Base-by-base conservation (phyloP, 2,329 filamentous ascomycete species). In the Rhynchosporium secalis region DNA sequence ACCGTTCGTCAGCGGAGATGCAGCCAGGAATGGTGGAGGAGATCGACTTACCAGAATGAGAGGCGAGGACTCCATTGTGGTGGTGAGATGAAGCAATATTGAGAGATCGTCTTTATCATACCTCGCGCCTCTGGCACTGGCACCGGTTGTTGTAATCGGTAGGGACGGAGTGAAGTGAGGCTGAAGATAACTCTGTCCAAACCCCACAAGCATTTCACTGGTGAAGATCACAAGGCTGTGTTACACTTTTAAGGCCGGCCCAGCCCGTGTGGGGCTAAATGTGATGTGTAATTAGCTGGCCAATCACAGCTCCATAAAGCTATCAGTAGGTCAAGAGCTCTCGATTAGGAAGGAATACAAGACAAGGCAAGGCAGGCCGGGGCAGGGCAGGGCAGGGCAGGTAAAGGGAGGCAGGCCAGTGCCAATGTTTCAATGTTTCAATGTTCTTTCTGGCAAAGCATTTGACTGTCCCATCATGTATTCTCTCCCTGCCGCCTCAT, bases 1-100 rank as follows among this genome's bases (percentile, higher is more conserved):
- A 67, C 46, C 58, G 12, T 60, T 59, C 38, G 62, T 73, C 62
- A 74, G 71, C 45, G 57, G 56, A 59, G 60, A 48, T 52, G 31
- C 45, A 49, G 29, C n/a, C 40, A 38, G 41, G 41, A 47, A 49
- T 36, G 33, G 33, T 36, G 5, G 33, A 36, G 29, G 48, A 43
- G 61, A 55, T 41, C 46, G 46, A 60, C 73, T 62, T 79, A 88
- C 87, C 78, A 88, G 80, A 71, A 83, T 87, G 68, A 92, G 76
- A 48, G 88, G 83, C 61, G 89, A 84, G 36, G 83, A 80, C 73
- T 92, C 89, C 89, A 92, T 92, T 56, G 33, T 74, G 60, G 33
- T 62, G 56, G 20, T 26, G 10, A 13, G 33, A 28, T n/a, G 20
- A 9, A 1, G 38, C n/a, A 5, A 2, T 1, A 9, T 10, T 26